Percentiles rank a stretch among this genome's conserved stretches.
These are phyloP conservation scores for Penicillium corylophilum DNA, from an alignment of 2,329 filamentous ascomycete species.

Conservation along the genomic window DNA sequence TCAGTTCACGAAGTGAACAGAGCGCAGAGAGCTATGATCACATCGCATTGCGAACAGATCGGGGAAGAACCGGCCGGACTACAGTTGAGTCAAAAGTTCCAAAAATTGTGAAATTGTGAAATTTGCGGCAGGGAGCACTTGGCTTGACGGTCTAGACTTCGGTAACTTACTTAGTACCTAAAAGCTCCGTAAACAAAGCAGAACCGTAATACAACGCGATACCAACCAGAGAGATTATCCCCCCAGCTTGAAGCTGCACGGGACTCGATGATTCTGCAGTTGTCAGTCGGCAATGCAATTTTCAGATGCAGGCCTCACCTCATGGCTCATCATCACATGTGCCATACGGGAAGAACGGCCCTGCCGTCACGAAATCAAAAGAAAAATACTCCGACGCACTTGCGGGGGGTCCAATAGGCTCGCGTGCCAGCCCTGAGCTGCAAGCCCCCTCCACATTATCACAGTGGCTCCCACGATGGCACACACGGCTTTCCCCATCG, in stretches of 20 bases:
- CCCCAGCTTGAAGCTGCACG: conserved; percentile 4
- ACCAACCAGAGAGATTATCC: not conserved
- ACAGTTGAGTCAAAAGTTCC: not conserved
- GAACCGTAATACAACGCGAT: not conserved
- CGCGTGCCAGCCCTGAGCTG: conserved; percentile 7
- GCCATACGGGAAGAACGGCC: not conserved
- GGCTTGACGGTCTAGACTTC: not conserved
- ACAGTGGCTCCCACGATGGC: conserved; percentile 4
- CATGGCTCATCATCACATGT: conserved; percentile 20
- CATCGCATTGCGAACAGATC: conserved; percentile 4
- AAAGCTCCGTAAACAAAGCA: not conserved
- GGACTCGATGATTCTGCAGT: conserved; percentile 22
- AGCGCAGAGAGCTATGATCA: conserved; percentile 1
- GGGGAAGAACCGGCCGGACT: conserved; percentile 1
- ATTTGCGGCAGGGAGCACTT: not conserved
- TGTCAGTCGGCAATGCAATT: conserved; percentile 20
- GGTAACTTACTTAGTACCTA: not conserved
- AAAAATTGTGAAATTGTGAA: not conserved
- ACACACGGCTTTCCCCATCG: not conserved
- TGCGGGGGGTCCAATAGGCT: conserved; percentile 11
- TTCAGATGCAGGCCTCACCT: conserved; percentile 8
- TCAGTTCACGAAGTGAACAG: not conserved
- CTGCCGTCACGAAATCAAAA: conserved; percentile 1
- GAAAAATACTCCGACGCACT: conserved; percentile 14
- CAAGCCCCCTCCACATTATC: conserved; percentile 25